Evolutionary conservation across 116 monocot species (phyloP), one percentile per base, ranked within the genome.

Genomic region (Phalaenopsis hybrid): DNA sequence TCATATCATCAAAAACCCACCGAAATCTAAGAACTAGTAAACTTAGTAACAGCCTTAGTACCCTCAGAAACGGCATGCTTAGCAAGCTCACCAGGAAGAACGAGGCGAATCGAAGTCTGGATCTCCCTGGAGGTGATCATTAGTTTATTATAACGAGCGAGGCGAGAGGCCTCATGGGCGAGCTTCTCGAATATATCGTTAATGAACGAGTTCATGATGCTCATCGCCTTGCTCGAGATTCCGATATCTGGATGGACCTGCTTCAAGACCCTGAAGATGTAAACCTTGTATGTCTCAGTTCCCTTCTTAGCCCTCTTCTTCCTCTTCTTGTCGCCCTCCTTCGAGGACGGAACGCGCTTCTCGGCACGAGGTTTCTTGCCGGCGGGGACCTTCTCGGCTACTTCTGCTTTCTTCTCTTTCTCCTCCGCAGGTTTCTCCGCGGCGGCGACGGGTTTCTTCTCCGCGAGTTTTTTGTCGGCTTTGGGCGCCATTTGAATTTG

Each of bases 121-220:
- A 79, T 79, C 79, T 65, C 63, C 41, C 79, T 33, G 15, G 79
- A 79, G 1, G 63, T 65, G 43, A 79, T 8, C 1, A 65, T 79
- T 6, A 58, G 31, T 17, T 58, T 79, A 58, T 79, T 79, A 21
- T 79, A 79, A 4, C 79, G 13, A 5, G 37, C 57, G 12, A 79
- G 79, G 6, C 79, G 25, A 37, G 57, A 70, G 11, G 70, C 10
- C 34, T 70, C 70, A 17, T 70, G 3, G 34, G 34, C 33, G 15
- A 70, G 13, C 34, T 70, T 70, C 70, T 70, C 70, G 8, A 70
- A 70, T 28, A 31, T 70, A 21, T 70, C 70, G 12, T 70, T 70
- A 34, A 70, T 70, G 34, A 70, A 70, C 1, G 70, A 70, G 70
- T 70, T 70, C 70, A 70, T 70, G 70, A 70, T 70, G 70, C 70